Conservation (phyloP, 2,329 filamentous ascomycete species). For the Talaromyces sp. region DNA sequence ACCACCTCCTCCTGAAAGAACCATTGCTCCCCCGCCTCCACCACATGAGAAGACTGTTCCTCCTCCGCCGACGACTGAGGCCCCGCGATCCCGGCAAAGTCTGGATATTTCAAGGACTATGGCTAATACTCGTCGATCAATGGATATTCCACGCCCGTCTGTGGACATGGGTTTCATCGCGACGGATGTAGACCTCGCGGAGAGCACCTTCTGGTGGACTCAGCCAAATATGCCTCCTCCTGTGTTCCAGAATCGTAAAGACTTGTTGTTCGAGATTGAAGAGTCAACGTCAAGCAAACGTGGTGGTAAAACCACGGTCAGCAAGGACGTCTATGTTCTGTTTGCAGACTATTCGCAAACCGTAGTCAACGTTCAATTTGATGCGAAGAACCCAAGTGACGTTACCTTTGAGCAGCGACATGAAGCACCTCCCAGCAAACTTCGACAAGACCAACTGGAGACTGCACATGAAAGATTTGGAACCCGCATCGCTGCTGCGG, state of each 20-base stretch:
- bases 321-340: conserved; percentile 79
- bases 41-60: conserved; percentile 41
- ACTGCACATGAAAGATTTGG: conserved; percentile 78
- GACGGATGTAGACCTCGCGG: conserved; percentile 75
- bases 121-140: conserved; percentile 57
- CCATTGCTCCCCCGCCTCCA: conserved; percentile 20
- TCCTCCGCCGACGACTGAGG: conserved; percentile 34
- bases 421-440: conserved; percentile 71
- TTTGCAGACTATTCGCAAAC: conserved; percentile 98
- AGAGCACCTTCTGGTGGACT: conserved; percentile 79
- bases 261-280: conserved; percentile 78
- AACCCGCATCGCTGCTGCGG: conserved; percentile 67
- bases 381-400: conserved; percentile 68
- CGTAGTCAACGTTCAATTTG: conserved; percentile 74
- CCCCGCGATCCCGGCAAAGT: conserved; percentile 55
- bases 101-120: conserved; percentile 59
- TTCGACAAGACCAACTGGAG: conserved; percentile 92
- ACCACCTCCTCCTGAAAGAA: conserved; percentile 22
- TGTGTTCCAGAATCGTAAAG: conserved; percentile 73
- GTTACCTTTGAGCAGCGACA: conserved; percentile 79
- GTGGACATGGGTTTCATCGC: conserved; percentile 81
- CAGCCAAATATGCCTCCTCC: conserved; percentile 76
- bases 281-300: conserved; percentile 68
- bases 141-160: conserved; percentile 71
- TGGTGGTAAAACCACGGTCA: conserved; percentile 66